phyloP scores from a whole-genome alignment of 805 yeast genomes.

The Yarrowia sp. region DNA sequence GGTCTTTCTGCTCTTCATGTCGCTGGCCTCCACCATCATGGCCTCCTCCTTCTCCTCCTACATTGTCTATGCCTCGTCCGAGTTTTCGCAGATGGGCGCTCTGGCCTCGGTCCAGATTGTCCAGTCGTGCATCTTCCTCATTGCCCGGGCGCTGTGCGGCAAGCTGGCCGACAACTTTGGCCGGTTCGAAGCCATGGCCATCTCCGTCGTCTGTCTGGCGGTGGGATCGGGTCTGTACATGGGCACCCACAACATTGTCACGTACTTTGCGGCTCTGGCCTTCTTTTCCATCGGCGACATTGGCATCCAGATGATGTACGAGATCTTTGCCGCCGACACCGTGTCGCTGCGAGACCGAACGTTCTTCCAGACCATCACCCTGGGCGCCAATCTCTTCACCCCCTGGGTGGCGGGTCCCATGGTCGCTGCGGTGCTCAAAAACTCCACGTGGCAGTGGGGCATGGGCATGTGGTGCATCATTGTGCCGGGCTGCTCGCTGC shows the following conservation, averaged over 20 bases:
- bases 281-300: slow-evolving; percentile 52
- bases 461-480: slow-evolving; percentile 59
- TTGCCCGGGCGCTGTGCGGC: slow-evolving; percentile 21
- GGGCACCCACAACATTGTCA: slow-evolving; percentile 46
- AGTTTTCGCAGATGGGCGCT: slow-evolving; percentile 26
- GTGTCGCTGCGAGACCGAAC: slow-evolving; percentile 54
- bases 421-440: slow-evolving; percentile 46
- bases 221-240: slow-evolving; percentile 26
- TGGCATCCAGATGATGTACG: slow-evolving; percentile 51
- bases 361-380: slow-evolving; percentile 50
- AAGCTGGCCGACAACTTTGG: slow-evolving; percentile 32
- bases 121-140: slow-evolving; percentile 10
- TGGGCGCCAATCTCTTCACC: slow-evolving; percentile 52
- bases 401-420: slow-evolving; percentile 52
- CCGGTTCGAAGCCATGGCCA: slow-evolving; percentile 26
- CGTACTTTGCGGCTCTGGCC: slow-evolving; percentile 53
- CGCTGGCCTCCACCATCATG: slow-evolving; percentile 12
- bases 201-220: slow-evolving; percentile 17
- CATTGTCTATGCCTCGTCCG: slow-evolving; percentile 29
- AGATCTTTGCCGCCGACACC: slow-evolving; percentile 51
- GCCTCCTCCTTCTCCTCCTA: slow-evolving; percentile 18
- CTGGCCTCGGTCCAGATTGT: slow-evolving; percentile 22
- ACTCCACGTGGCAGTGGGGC: slow-evolving; percentile 60
- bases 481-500: slow-evolving; percentile 52
- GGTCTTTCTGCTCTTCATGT: slow-evolving; percentile 21